Base-by-base conservation (phyloP, 148 eudicot species). In the Vaccinium macrocarpon region DNA sequence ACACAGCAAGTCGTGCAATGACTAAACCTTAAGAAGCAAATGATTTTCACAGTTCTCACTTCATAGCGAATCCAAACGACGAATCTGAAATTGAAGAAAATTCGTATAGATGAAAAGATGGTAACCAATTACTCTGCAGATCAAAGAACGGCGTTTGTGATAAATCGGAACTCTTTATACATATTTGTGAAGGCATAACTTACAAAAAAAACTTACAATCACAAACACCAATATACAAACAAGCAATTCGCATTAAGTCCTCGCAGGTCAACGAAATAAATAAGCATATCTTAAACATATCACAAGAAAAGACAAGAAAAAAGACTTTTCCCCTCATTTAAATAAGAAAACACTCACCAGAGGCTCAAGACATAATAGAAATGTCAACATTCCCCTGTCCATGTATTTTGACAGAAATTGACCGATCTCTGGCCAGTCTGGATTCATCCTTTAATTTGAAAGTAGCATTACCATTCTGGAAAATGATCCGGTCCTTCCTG, bases 321-420 rank as follows among this genome's bases (percentile, higher is more conserved):
- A 52, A 82, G 42, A 59, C 29, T 70, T 53, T 77, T 48, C 62
- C 74, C 55, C 76, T 59, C 42, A 18, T 61, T 74, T 83, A 87
- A 88, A 87, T 90, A 84, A 79, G 80, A 85, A 85, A 81, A 84
- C 84, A 82, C 88, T 86, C 83, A 85, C 87, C 86, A 84, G 82
- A 64, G 85, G 82, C 83, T 87, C 82, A 90, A 76, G 89, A 86
- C 61, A 68, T 76, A 78, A 84, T 82, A 82, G 89, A 79, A 83
- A 85, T 78, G 82, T 89, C 80, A n/a, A 83, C 80, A 76, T 74
- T 89, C 82, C 85, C 80, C 66, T 87, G 84, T 64, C 84, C 87
- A 62, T 62, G 87, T 50, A 85, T 64, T 46, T 82, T 52, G 72
- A 87, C 52, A 18, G 81, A 42, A 61, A 86, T 64, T 27, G 80